phyloP scores from a whole-genome alignment of 257 asterid species.

The Handroanthus guayacan region DNA sequence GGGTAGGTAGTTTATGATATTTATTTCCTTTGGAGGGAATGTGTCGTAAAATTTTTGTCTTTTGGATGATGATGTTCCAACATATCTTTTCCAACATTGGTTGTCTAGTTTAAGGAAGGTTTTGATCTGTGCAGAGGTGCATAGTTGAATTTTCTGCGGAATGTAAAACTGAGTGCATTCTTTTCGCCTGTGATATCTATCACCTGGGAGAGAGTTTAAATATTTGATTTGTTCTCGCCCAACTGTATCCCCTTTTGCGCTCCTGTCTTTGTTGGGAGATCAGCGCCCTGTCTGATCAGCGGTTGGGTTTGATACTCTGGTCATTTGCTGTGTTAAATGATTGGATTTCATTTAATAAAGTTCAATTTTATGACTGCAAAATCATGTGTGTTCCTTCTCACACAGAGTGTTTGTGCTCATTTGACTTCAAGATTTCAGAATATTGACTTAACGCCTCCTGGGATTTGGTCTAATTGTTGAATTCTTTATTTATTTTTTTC shows the following conservation, averaged over 20 bases:
- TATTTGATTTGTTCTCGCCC: neutral
- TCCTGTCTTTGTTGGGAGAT: too few relatives aligned
- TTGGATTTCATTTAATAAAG: too few relatives aligned
- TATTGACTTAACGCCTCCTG: too few relatives aligned
- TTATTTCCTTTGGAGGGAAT: conserved; percentile 28
- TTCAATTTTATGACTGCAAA: too few relatives aligned
- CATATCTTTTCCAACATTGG: conserved; percentile 28
- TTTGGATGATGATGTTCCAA: conserved; percentile 35
- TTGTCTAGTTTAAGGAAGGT: conserved; percentile 34
- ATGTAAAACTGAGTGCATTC: conserved; percentile 27
- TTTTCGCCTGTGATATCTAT: conserved; percentile 16
- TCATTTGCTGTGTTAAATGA: too few relatives aligned
- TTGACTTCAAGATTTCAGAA: too few relatives aligned
- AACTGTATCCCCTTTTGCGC: neutral
- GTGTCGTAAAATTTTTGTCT: conserved; percentile 34
- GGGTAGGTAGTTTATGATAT: conserved; percentile 39
- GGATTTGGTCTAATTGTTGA: too few relatives aligned
- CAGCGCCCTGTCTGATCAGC: too few relatives aligned
- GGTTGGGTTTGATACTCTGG: too few relatives aligned
- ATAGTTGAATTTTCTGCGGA: conserved; percentile 28
- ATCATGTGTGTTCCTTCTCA: too few relatives aligned
- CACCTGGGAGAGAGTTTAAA: conserved; percentile 10
- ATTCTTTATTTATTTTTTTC: too few relatives aligned
- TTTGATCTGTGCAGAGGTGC: conserved; percentile 40
- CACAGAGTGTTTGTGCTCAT: too few relatives aligned